Percentiles rank a stretch among this genome's conserved stretches.
Evolutionary conservation across 305 asterid species (phyloP).

Genomic region (Caryopteris hybrid): DNA sequence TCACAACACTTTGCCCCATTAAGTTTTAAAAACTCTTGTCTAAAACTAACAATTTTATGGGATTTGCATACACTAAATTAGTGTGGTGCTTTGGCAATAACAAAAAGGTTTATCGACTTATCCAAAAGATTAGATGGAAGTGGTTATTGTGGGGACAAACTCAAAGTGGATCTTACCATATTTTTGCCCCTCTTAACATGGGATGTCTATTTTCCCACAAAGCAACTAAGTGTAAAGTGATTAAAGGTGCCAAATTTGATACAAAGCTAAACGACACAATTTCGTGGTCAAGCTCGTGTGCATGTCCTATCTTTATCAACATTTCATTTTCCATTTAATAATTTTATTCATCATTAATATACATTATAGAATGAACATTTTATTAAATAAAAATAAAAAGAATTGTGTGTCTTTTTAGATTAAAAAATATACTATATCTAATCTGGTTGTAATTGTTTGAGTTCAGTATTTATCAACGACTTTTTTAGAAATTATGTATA

Average conservation of each 20-base stretch:
- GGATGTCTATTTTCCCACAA: slow-evolving; percentile 29
- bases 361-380: not conserved
- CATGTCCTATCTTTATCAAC: slow-evolving; percentile 41
- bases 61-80: not conserved
- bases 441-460: too few species aligned
- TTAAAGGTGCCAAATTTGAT: slow-evolving; percentile 27
- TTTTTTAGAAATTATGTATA: too few species aligned
- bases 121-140: not conserved
- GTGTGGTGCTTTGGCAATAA: not conserved
- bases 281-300: slow-evolving; percentile 49
- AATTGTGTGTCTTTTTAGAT: too few species aligned
- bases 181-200: slow-evolving; percentile 22
- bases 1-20: too few species aligned
- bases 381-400: too few species aligned
- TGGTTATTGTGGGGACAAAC: slow-evolving; percentile 19
- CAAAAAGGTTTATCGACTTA: slow-evolving; percentile 3
- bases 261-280: slow-evolving; percentile 37
- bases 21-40: too few species aligned
- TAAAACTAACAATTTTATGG: too few species aligned
- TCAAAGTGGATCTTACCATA: slow-evolving; percentile 29
- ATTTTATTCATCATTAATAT: not conserved
- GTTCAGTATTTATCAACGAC: too few species aligned
- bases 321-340: slow-evolving; percentile 13
- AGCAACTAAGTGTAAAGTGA: slow-evolving; percentile 24
- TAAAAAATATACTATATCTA: too few species aligned